Percentiles rank a stretch among this genome's conserved stretches.
Evolutionary conservation across 345 rosid species (phyloP).

Genomic region (Lepidium sativum): DNA sequence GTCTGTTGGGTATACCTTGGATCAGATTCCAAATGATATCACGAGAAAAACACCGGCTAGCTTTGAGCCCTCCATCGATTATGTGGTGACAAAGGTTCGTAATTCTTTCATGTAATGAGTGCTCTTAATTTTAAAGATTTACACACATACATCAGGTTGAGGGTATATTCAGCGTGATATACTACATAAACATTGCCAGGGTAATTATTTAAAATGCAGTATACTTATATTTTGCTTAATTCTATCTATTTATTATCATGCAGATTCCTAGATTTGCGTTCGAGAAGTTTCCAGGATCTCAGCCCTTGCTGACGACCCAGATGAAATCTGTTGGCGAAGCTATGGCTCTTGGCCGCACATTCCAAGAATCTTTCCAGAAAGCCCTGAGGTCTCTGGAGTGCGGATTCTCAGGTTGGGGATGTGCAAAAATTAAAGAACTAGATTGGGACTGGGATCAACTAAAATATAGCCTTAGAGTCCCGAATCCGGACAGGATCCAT

Average conservation of each 20-base stretch:
- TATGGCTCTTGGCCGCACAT: conserved; percentile 91
- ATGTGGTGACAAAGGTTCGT: conserved; percentile 88
- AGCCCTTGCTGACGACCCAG: conserved; percentile 80
- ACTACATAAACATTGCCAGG: neutral
- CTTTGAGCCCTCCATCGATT: conserved; percentile 97
- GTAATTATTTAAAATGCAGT: neutral
- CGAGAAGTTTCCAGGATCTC: conserved; percentile 98
- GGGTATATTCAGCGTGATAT: neutral
- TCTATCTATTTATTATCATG: conserved; percentile 9
- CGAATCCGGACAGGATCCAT: conserved; percentile 78
- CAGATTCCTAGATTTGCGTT: conserved; percentile 97
- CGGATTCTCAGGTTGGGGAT: conserved; percentile 94
- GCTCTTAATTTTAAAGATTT: neutral
- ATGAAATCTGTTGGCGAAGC: conserved; percentile 98
- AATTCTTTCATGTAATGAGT: neutral
- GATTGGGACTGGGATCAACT: conserved; percentile 88
- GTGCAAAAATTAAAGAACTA: conserved; percentile 64
- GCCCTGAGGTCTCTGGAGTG: conserved; percentile 80
- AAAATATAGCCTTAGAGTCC: conserved; percentile 81
- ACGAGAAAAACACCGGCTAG: conserved; percentile 98
- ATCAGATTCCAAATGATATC: conserved; percentile 97
- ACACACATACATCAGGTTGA: neutral
- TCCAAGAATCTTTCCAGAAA: conserved; percentile 96
- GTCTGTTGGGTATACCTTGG: conserved; percentile 87
- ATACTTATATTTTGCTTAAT: neutral